Evolutionary conservation across 306 rosid species (phyloP), one percentile per base, ranked within the genome.

Genomic region (Ceratonia siliqua): DNA sequence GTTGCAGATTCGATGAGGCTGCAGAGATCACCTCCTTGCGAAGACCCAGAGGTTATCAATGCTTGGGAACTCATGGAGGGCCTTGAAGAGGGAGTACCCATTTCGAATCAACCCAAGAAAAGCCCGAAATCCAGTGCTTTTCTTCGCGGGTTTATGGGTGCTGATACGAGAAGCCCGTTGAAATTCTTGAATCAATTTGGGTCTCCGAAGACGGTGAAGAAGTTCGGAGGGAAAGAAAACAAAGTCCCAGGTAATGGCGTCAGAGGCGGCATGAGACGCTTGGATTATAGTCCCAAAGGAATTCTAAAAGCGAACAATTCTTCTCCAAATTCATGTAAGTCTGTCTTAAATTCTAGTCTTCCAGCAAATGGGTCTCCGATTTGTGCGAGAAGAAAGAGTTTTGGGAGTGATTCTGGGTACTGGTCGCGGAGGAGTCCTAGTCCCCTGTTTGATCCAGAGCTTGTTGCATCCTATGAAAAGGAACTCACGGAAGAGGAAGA

Each of bases 41-140:
- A 85, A 41, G 83, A 76, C 21, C 84, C 86, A 6, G 98, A 95
- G 62, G 83, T 90, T 1, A 91, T 92, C 75, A 91, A 92, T 33
- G 85, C 96, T 21, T 95, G 99, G 98, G 99, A 95, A 81, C 92
- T 95, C 68, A 95, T 95, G 99, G 97, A 95, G 46, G 99, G 85
- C 24, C 91, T 95, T 2, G 99, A 95, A 83, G 99, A 92, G 10
- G 97, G 82, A 52, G 72, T 80, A 0, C 91, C 96, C 25, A 61
- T 83, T 21, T 70, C 91, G 4, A 82, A 68, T 80, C 69, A 61
- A 11, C 71, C 80, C 3, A 94, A 82, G 89, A 92, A 79, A 64
- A 90, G 91, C 81, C 99, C 98, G 0, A 95, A 92, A 32, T 20
- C 88, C 1, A 33, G 81, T 14, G 75, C 76, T 79, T 80, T 91